Conservation (phyloP, 495 filamentous ascomycete species). For the Mytilinidion resinicola region DNA sequence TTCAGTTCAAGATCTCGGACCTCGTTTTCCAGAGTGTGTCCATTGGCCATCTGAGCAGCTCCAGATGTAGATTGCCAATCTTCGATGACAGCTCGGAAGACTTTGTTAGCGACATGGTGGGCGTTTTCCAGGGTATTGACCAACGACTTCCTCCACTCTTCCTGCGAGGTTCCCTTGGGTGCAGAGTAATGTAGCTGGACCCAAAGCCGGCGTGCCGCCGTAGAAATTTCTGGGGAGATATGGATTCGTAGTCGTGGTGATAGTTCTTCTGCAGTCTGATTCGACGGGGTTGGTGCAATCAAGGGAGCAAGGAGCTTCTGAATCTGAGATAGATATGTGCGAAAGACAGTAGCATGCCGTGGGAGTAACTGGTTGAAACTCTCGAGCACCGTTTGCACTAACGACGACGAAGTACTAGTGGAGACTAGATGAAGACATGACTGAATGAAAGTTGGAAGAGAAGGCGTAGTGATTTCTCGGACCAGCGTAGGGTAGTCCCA, state of each 20-base stretch:
- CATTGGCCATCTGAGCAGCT: slow-evolving; percentile 17
- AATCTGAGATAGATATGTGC: slow-evolving; percentile 65
- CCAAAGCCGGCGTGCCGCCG: slow-evolving; percentile 42
- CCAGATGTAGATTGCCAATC: slow-evolving; percentile 62
- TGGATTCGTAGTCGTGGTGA: background rate
- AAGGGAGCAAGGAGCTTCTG: slow-evolving; percentile 50
- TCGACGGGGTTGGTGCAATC: slow-evolving; percentile 50
- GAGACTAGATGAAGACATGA: slow-evolving; percentile 64
- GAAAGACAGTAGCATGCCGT: slow-evolving; percentile 70
- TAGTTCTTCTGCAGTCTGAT: slow-evolving; percentile 2
- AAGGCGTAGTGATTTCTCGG: slow-evolving; percentile 83
- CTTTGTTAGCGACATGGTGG: slow-evolving; percentile 62
- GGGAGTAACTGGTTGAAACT: slow-evolving; percentile 63
- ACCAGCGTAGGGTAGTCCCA: slow-evolving; percentile 74
- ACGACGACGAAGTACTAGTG: slow-evolving; percentile 32
- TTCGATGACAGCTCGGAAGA: slow-evolving; percentile 71
- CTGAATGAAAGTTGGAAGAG: slow-evolving; percentile 64
- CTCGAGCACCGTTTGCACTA: slow-evolving; percentile 57
- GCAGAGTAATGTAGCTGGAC: slow-evolving; percentile 67
- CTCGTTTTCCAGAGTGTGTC: slow-evolving; percentile 31
- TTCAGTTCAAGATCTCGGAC: slow-evolving; percentile 38
- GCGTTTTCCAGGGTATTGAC: slow-evolving; percentile 50
- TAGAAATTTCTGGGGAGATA: slow-evolving; percentile 9
- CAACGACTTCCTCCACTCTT: slow-evolving; percentile 67
- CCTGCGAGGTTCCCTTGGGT: slow-evolving; percentile 61